These are phyloP conservation scores for Quercus parvula DNA, from an alignment of 306 rosid species.

Conservation along the genomic window DNA sequence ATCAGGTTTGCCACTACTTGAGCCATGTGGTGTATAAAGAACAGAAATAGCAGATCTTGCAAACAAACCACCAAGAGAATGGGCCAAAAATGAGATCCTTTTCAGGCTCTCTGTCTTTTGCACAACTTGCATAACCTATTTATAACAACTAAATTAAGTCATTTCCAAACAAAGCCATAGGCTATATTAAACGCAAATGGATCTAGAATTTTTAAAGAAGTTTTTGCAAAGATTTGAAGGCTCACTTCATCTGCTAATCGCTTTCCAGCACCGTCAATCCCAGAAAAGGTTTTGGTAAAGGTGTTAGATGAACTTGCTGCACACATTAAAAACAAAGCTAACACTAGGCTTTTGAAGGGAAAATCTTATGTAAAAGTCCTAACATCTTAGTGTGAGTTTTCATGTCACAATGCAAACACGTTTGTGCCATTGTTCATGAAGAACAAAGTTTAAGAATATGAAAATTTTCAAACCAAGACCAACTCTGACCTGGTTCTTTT, in stretches of 20 bases:
- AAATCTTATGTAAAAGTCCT: conserved; percentile 7
- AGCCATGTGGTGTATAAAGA: conserved; percentile 51
- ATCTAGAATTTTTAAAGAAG: conserved; percentile 17
- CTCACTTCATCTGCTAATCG: conserved; percentile 93
- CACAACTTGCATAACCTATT: conserved; percentile 78
- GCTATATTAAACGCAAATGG: neutral
- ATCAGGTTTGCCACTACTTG: conserved; percentile 26
- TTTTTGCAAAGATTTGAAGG: conserved; percentile 23
- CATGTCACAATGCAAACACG: neutral
- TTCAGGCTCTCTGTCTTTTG: conserved; percentile 65
- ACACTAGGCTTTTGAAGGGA: neutral
- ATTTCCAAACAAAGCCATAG: conserved; percentile 24
- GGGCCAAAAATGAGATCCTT: conserved; percentile 87
- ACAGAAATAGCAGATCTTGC: conserved; percentile 84
- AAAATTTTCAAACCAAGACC: conserved; percentile 12
- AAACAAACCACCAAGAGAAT: conserved; percentile 94
- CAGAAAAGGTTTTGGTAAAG: conserved; percentile 78
- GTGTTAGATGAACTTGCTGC: conserved; percentile 89
- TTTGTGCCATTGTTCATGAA: neutral
- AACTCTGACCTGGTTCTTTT: conserved; percentile 8
- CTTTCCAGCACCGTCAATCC: conserved; percentile 95
- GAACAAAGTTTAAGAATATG: conserved; percentile 7
- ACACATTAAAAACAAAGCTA: conserved; percentile 22
- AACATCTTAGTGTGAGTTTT: conserved; percentile 12
- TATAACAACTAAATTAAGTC: conserved; percentile 17